Evolutionary conservation across 1,284 basidiomycete genomes (phyloP).

Genomic region (Fistulinella cinereoalba): DNA sequence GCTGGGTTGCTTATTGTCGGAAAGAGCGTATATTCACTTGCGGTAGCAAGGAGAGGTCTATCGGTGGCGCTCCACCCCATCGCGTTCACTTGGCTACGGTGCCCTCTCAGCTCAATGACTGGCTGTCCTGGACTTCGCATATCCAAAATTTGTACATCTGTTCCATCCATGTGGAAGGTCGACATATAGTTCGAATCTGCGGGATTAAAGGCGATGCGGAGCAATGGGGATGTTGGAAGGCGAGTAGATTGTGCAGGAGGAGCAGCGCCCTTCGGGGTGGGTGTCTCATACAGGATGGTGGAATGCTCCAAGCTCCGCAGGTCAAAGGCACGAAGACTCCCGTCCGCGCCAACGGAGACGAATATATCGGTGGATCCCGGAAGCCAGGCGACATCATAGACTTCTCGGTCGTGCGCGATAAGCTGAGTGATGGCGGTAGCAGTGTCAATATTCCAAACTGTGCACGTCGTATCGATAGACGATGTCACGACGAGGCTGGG

Average conservation of each 20-base stretch:
- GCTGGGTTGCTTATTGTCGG: not conserved
- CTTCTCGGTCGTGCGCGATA: constrained; percentile 97
- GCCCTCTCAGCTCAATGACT: constrained; percentile 85
- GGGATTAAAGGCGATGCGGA: constrained; percentile 85
- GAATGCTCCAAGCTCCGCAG: constrained; percentile 95
- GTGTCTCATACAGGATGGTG: constrained; percentile 97
- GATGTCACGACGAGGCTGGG: constrained; percentile 91
- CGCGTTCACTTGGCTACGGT: constrained; percentile 74
- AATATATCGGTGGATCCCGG: constrained; percentile 98
- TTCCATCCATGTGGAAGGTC: constrained; percentile 89
- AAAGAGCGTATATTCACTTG: constrained; percentile 50
- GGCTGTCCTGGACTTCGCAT: constrained; percentile 93
- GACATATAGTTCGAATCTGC: constrained; percentile 88
- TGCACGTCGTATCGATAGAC: constrained; percentile 95
- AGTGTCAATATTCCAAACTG: constrained; percentile 97
- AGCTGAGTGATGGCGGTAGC: constrained; percentile 95
- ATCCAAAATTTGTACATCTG: constrained; percentile 86
- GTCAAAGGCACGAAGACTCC: constrained; percentile 95
- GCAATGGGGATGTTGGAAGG: constrained; percentile 75
- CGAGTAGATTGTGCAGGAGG: constrained; percentile 59
- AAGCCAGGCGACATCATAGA: constrained; percentile 98
- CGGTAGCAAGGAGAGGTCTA: constrained; percentile 78
- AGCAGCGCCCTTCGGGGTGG: constrained; percentile 67
- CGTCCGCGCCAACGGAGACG: constrained; percentile 97
- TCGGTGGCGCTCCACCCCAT: constrained; percentile 86